Conservation (phyloP, 1,284 basidiomycete species). For the Sanghuangporus baumii region DNA sequence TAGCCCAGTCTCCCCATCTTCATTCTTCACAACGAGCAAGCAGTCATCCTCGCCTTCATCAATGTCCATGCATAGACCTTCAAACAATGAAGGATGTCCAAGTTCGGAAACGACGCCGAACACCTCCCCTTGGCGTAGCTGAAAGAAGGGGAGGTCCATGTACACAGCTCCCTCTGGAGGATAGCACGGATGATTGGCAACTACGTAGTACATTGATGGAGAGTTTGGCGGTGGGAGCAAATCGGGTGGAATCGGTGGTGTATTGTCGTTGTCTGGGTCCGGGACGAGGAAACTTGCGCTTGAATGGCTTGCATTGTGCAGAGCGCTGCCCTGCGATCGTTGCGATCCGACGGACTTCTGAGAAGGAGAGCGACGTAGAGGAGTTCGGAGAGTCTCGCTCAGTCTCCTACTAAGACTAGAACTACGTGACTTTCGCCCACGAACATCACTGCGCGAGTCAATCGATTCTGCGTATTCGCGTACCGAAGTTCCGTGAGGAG, state of each 20-base stretch:
- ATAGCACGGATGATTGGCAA: constrained; percentile 58
- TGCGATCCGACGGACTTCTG: constrained; percentile 27
- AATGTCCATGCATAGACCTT: constrained; percentile 64
- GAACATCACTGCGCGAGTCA: constrained; percentile 29
- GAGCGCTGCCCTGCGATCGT: constrained; percentile 22
- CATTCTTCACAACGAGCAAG: constrained; percentile 55
- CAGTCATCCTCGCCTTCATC: constrained; percentile 74
- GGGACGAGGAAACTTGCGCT: constrained; percentile 21
- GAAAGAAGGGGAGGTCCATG: constrained; percentile 68
- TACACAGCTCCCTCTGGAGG: constrained; percentile 62
- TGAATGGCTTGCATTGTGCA: constrained; percentile 23
- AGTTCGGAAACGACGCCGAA: constrained; percentile 67
- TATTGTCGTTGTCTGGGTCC: constrained; percentile 9
- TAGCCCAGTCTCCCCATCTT: constrained; percentile 60
- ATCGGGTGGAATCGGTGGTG: constrained; percentile 14
- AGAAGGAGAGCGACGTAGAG: constrained; percentile 29
- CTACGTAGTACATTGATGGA: constrained; percentile 54
- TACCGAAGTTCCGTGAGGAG: background rate
- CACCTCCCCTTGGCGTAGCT: constrained; percentile 49
- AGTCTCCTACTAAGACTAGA: constrained; percentile 42
- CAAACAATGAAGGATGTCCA: constrained; percentile 67
- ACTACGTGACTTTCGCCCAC: constrained; percentile 39
- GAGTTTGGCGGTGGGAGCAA: constrained; percentile 4
- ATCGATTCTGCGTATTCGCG: constrained; percentile 21
- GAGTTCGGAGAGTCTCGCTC: constrained; percentile 38